A percentile compares a stretch with the other conserved stretches of the same genome.
phyloP scores from a whole-genome alignment of 73 alveolate genomes.

The Paramecium tetraurelia region DNA sequence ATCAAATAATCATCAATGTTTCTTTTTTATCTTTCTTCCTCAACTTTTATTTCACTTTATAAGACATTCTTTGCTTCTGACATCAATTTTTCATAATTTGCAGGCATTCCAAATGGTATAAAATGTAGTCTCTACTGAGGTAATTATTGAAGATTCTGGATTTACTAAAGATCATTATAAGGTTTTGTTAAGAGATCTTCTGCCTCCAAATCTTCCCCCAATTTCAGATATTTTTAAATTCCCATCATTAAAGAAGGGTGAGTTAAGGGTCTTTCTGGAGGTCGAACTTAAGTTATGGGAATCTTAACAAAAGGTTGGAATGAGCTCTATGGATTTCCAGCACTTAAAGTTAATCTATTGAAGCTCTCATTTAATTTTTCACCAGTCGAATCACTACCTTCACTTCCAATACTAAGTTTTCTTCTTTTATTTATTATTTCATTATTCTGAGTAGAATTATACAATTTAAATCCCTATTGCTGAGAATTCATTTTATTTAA shows the following conservation, averaged over 20 bases:
- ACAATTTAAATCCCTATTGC: background rate
- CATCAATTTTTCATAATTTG: background rate
- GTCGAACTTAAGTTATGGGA: background rate
- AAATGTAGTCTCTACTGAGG: background rate
- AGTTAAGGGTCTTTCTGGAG: background rate
- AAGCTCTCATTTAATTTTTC: constrained; percentile 43
- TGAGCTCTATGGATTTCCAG: background rate
- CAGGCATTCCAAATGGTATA: constrained; percentile 41
- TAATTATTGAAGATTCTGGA: background rate
- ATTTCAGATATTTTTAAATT: background rate
- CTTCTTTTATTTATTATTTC: constrained; percentile 12
- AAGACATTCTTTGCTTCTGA: background rate
- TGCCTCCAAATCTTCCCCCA: background rate
- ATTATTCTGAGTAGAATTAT: background rate
- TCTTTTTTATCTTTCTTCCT: constrained; percentile 1
- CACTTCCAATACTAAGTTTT: background rate
- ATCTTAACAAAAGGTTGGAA: background rate
- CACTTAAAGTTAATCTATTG: background rate
- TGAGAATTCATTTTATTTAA: background rate
- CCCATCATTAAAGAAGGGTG: background rate
- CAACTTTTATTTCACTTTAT: background rate
- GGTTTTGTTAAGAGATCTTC: background rate
- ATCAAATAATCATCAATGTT: background rate
- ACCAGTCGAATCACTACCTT: constrained; percentile 46
- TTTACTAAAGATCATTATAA: background rate